These are phyloP conservation scores for Diophrys appendiculata DNA, from an alignment of 73 alveolate species.

Conservation along the genomic window DNA sequence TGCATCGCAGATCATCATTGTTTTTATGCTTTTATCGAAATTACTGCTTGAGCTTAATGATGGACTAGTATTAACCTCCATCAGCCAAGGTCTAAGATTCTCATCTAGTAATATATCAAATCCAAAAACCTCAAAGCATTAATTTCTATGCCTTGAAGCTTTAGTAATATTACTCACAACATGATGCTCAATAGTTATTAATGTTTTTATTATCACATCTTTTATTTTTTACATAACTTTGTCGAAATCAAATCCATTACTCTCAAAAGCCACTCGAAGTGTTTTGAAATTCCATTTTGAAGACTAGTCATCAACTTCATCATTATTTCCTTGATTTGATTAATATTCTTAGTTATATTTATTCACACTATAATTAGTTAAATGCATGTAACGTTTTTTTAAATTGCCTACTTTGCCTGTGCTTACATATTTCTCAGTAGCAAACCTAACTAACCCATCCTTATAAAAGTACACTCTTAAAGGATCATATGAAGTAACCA, in stretches of 20 bases:
- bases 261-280: slow-evolving; percentile 33
- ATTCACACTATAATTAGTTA: slow-evolving; percentile 75
- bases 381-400: slow-evolving; percentile 52
- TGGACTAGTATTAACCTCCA: slow-evolving; percentile 95
- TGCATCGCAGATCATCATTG: slow-evolving; percentile 80
- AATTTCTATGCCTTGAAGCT: slow-evolving; percentile 60
- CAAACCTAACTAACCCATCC: slow-evolving; percentile 67
- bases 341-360: slow-evolving; percentile 69
- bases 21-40: slow-evolving; percentile 84
- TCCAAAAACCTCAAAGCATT: slow-evolving; percentile 93
- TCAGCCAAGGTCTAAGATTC: slow-evolving; percentile 87
- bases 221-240: slow-evolving; percentile 64
- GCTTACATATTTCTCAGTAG: slow-evolving; percentile 59
- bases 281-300: slow-evolving; percentile 70
- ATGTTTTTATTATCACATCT: slow-evolving; percentile 78
- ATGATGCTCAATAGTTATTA: slow-evolving; percentile 69
- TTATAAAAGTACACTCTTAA: slow-evolving; percentile 52
- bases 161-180: slow-evolving; percentile 45
- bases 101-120: slow-evolving; percentile 90
- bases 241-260: slow-evolving; percentile 47
- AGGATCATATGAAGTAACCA: slow-evolving; percentile 71
- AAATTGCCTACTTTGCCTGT: slow-evolving; percentile 23
- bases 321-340: slow-evolving; percentile 34
- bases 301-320: slow-evolving; percentile 30
- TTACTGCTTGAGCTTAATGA: slow-evolving; percentile 86